Evolutionary conservation across 139 green algal species (phyloP).

Genomic region (Monoraphidium neglectum): DNA sequence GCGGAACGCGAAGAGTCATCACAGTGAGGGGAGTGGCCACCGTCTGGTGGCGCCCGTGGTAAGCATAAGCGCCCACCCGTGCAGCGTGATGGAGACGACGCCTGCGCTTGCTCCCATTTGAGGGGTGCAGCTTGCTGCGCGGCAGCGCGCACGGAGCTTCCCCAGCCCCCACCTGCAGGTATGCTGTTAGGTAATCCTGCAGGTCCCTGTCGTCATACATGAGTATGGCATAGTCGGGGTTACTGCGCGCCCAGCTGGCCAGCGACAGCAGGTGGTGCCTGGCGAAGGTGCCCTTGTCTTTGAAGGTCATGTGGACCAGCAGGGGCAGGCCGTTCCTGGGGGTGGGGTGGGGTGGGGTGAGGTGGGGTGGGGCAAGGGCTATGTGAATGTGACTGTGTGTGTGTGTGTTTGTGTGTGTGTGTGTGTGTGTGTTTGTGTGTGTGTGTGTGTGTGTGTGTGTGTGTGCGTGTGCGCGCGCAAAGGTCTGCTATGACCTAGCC

Average conservation of each 20-base stretch:
- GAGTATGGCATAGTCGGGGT: constrained; percentile 20
- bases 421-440: not conserved
- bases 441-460: not conserved
- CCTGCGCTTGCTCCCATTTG: too few relatives aligned
- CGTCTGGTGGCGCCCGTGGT: too few relatives aligned
- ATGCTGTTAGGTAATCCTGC: constrained; percentile 4
- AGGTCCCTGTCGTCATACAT: constrained; percentile 30
- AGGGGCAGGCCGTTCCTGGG: constrained; percentile 29
- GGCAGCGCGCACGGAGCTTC: too few relatives aligned
- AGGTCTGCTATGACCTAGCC: not conserved
- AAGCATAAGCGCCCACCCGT: too few relatives aligned
- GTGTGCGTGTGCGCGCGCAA: not conserved
- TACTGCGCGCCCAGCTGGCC: constrained; percentile 13
- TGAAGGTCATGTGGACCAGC: constrained; percentile 33
- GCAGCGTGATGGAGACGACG: too few relatives aligned
- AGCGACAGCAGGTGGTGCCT: constrained; percentile 27
- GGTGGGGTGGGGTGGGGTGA: not conserved
- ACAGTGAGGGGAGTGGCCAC: too few relatives aligned
- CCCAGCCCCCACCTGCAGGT: not conserved
- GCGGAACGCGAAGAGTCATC: too few relatives aligned
- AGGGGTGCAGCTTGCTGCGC: too few relatives aligned
- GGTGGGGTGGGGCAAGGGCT: not conserved
- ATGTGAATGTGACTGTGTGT: not conserved
- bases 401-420: not conserved
- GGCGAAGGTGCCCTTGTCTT: constrained; percentile 22